Conservation (phyloP, 805 yeast species). For the Lachancea nothofagi region DNA sequence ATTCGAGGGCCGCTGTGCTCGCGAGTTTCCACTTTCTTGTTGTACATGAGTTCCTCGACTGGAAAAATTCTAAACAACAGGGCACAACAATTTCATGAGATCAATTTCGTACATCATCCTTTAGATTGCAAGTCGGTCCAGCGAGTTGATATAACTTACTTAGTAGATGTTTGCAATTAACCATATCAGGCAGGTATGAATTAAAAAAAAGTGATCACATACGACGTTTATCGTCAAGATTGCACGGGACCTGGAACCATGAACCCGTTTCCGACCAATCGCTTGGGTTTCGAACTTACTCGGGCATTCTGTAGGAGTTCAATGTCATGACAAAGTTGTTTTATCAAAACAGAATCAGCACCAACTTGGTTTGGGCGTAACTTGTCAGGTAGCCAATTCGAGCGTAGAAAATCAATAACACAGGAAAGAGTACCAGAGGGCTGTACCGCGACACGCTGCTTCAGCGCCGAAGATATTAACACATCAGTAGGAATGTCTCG, state of each 20-base stretch:
- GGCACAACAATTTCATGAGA: background rate
- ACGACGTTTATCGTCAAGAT: no score
- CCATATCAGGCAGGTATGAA: background rate
- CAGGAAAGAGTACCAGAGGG: constrained; percentile 9
- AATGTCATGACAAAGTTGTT: constrained; percentile 31
- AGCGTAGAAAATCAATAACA: constrained; percentile 16
- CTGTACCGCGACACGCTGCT: background rate
- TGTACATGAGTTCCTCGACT: background rate
- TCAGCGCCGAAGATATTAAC: constrained; percentile 2
- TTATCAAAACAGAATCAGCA: constrained; percentile 31
- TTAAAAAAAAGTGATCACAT: background rate
- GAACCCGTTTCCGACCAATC: constrained; percentile 10
- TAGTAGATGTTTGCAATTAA: constrained; percentile 2
- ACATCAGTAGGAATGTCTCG: constrained; percentile 5
- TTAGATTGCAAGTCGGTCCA: background rate
- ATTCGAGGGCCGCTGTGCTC: constrained; percentile 9
- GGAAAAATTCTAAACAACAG: background rate
- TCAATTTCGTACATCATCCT: background rate
- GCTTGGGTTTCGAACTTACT: background rate
- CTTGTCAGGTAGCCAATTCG: constrained; percentile 21
- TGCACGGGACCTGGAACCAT: constrained; percentile 7
- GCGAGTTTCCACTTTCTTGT: constrained; percentile 2
- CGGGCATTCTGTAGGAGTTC: background rate
- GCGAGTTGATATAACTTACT: background rate
- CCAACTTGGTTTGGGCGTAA: constrained; percentile 25